These are phyloP conservation scores for Penicillium waksmanii DNA, from an alignment of 495 filamentous ascomycete genomes.

Conservation along the genomic window DNA sequence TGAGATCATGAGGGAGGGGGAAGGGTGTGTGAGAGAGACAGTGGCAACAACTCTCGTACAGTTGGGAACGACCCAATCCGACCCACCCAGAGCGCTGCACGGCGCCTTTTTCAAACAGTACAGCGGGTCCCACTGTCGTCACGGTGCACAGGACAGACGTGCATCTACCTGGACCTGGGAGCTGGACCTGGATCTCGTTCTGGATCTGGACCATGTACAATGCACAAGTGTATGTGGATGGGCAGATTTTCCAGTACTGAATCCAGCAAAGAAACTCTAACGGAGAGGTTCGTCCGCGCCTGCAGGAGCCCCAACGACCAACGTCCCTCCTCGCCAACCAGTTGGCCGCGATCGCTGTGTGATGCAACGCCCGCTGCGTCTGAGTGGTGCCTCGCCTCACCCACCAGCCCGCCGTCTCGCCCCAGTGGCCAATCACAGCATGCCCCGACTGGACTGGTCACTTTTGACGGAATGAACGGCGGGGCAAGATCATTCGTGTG, in stretches of 20 bases:
- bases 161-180: constrained; percentile 4
- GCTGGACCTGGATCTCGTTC: not conserved
- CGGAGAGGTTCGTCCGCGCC: constrained; percentile 28
- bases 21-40: not conserved
- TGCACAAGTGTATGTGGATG: not conserved
- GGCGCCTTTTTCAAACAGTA: constrained; percentile 16
- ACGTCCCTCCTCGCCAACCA: constrained; percentile 25
- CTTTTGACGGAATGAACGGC: constrained; percentile 33
- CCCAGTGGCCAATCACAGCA: constrained; percentile 18
- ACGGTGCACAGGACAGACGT: not conserved
- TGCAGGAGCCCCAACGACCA: constrained; percentile 25
- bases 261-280: constrained; percentile 12
- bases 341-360: constrained; percentile 14
- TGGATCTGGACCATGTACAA: not conserved
- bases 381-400: constrained; percentile 15
- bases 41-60: not conserved
- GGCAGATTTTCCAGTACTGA: not conserved
- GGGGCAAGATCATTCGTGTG: constrained; percentile 22
- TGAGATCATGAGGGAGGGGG: not conserved
- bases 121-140: constrained; percentile 13
- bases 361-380: constrained; percentile 15
- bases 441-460: constrained; percentile 28
- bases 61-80: constrained; percentile 8
- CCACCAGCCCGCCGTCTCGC: constrained; percentile 8
- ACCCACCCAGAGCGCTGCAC: constrained; percentile 16